These are phyloP conservation scores for Fusarium multiceps DNA, from an alignment of 2,329 filamentous ascomycete genomes.

Conservation along the genomic window DNA sequence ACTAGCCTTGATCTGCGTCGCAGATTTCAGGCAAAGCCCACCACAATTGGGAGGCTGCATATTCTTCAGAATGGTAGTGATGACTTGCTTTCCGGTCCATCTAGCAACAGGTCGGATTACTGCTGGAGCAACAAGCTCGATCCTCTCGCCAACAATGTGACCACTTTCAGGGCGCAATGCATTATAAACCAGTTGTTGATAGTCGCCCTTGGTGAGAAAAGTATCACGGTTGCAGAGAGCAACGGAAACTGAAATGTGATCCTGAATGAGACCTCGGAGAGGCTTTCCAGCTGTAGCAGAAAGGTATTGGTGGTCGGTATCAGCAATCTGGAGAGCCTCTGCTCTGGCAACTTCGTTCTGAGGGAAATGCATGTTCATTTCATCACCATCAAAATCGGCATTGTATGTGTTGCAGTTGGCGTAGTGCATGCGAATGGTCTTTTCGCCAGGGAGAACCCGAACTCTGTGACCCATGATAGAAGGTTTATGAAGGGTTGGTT, in stretches of 20 bases:
- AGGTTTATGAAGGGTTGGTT: constrained; percentile 96
- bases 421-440: constrained; percentile 99
- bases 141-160: constrained; percentile 84
- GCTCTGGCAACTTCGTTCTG: constrained; percentile 95
- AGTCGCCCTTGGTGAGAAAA: constrained; percentile 88
- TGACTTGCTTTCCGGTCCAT: constrained; percentile 97
- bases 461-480: constrained; percentile 99
- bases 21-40: constrained; percentile 81
- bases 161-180: constrained; percentile 90
- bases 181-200: constrained; percentile 93
- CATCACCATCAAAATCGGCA: constrained; percentile 98
- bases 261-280: constrained; percentile 94
- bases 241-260: constrained; percentile 95
- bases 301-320: constrained; percentile 97
- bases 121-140: constrained; percentile 83
- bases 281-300: constrained; percentile 94
- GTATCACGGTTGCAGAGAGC: constrained; percentile 91
- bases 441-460: constrained; percentile 90
- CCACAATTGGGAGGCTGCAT: constrained; percentile 82
- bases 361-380: constrained; percentile 99
- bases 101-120: constrained; percentile 82
- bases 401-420: constrained; percentile 99
- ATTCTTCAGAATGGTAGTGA: constrained; percentile 93
- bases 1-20: constrained; percentile 80
- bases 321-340: constrained; percentile 91